phyloP scores from a whole-genome alignment of 805 yeast species.

The Grigorovia humatica region DNA sequence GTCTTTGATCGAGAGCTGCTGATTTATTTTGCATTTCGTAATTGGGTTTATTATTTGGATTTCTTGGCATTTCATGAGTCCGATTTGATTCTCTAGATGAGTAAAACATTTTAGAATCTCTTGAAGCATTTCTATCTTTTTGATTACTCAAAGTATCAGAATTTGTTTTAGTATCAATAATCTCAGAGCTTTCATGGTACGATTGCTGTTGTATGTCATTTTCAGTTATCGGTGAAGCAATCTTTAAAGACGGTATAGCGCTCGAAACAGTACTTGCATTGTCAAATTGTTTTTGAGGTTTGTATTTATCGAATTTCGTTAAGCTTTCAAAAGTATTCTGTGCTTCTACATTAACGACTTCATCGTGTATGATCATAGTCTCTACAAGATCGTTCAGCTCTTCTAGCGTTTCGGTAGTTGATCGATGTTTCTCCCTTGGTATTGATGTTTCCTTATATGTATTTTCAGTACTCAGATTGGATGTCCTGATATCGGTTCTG shows the following conservation, averaged over 20 bases:
- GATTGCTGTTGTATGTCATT: neutral
- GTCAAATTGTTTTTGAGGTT: constrained; percentile 13
- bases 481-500: neutral
- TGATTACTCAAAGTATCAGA: too few species aligned
- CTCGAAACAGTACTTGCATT: constrained; percentile 9
- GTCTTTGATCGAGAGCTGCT: too few species aligned
- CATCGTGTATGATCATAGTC: constrained; percentile 15
- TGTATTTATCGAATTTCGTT: constrained; percentile 23
- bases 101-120: too few species aligned
- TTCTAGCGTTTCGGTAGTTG: constrained; percentile 18
- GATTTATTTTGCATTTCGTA: too few species aligned
- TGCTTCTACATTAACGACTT: constrained; percentile 1
- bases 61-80: too few species aligned
- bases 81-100: too few species aligned
- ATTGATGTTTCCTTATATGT: neutral
- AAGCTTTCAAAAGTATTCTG: constrained; percentile 20
- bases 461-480: neutral
- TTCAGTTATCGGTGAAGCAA: constrained; percentile 4
- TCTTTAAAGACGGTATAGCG: constrained; percentile 10
- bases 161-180: neutral
- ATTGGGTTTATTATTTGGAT: too few species aligned
- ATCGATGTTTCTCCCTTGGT: constrained; percentile 2
- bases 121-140: too few species aligned
- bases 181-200: neutral
- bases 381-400: constrained; percentile 31